Percentiles rank a stretch among this genome's conserved stretches.
Evolutionary conservation across 352 stramenopile species (phyloP).

Genomic region (Pythium biforme): DNA sequence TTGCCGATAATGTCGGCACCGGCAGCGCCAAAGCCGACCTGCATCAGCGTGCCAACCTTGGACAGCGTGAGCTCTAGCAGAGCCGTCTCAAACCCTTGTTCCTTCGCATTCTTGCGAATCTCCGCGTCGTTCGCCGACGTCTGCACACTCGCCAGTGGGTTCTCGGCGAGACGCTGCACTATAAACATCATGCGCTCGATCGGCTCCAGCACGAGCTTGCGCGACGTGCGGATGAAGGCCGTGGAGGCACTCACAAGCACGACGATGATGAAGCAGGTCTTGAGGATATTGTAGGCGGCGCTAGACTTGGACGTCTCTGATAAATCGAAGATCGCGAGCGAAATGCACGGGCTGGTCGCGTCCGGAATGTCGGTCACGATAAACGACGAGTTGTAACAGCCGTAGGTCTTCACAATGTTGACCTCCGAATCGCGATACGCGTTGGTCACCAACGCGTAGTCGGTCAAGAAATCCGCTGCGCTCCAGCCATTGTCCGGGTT

Average conservation of each 20-base stretch:
- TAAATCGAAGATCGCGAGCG: slow-evolving; percentile 86
- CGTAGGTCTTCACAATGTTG: slow-evolving; percentile 77
- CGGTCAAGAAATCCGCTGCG: slow-evolving; percentile 28
- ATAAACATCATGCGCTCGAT: slow-evolving; percentile 92
- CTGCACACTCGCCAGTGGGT: slow-evolving; percentile 85
- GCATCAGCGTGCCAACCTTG: slow-evolving; percentile 85
- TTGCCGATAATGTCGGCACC: slow-evolving; percentile 85
- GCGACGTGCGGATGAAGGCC: slow-evolving; percentile 81
- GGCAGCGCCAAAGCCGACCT: slow-evolving; percentile 79
- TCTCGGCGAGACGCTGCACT: slow-evolving; percentile 86
- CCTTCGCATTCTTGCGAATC: slow-evolving; percentile 74
- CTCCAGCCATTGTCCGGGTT: slow-evolving; percentile 69
- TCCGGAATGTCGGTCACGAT: slow-evolving; percentile 51
- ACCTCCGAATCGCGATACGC: slow-evolving; percentile 56
- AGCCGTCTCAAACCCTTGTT: slow-evolving; percentile 76
- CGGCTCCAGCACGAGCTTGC: slow-evolving; percentile 82
- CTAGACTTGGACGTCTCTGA: slow-evolving; percentile 37
- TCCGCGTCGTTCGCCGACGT: slow-evolving; percentile 55
- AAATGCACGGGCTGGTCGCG: slow-evolving; percentile 55
- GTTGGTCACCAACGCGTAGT: slow-evolving; percentile 40
- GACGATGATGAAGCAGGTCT: slow-evolving; percentile 86
- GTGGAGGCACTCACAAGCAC: slow-evolving; percentile 78
- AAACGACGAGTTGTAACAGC: slow-evolving; percentile 69
- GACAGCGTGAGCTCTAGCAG: slow-evolving; percentile 78
- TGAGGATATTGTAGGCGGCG: slow-evolving; percentile 83